Base-by-base conservation (phyloP, 768 basidiomycete genomes). In the Scleroderma citrinum region DNA sequence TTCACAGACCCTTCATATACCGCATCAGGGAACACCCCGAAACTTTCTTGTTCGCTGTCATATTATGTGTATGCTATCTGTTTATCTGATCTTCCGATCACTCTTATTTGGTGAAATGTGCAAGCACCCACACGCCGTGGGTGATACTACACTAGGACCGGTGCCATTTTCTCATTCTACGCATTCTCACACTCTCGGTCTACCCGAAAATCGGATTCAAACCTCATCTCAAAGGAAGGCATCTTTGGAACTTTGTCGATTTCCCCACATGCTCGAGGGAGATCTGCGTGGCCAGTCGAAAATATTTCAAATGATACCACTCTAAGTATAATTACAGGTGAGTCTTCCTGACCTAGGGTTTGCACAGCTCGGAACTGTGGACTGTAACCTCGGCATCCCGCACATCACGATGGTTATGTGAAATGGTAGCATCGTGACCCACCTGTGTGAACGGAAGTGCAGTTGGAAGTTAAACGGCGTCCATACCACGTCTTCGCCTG, bases 391-490 rank as follows among this genome's bases (percentile, higher is more conserved):
- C 26, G 8, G 26, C 26, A 5, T 29, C 17, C 21, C 38, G 12
- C 34, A 29, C 34, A n/a, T 35, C 34, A 13, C 3, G 34, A 35
- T 35, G 13, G 13, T 12, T 13, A 35, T 35, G 34, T 35, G 34
- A 14, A 35, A 35, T 35, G 13, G 4, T n/a, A 14, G n/a, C 4
- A 35, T 35, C 5, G n/a, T 35, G 23, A 5, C 23, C 45, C 16
- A 30, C 17, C 11, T 12, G 19, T 38, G 52, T 60, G 32, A 54
- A 13, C 4, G 35, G 14, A n/a, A 16, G 2, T 21, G 24, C 37
- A 16, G 29, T 31, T 50, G 91, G 89, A 92, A 91, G 88, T 87
- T 90, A 62, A 88, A 29, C 26, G 26, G 26, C 26, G 26, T 29
- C 26, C 26, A 29, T 8, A 29, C 26, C 26, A 29, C 26, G 8